phyloP scores from a whole-genome alignment of 2,329 filamentous ascomycete species.

The Penicillium sp. region DNA sequence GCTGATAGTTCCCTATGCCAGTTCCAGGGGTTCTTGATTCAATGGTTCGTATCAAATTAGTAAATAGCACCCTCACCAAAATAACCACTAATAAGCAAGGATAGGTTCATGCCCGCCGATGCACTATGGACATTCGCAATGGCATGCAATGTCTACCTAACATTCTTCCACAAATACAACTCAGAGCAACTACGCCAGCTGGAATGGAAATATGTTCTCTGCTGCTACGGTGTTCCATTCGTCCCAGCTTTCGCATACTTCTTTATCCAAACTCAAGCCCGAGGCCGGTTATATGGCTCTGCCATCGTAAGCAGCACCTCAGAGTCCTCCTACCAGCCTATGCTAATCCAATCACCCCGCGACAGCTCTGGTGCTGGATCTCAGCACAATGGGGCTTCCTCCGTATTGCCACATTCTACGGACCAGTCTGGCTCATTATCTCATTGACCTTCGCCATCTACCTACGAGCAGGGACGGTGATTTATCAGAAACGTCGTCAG shows the following conservation, averaged over 20 bases:
- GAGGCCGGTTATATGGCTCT: slow-evolving; percentile 67
- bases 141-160: slow-evolving; percentile 80
- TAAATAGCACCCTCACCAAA: background rate
- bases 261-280: slow-evolving; percentile 55
- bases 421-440: slow-evolving; percentile 45
- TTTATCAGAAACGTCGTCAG: slow-evolving; percentile 58
- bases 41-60: slow-evolving; percentile 62
- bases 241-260: slow-evolving; percentile 66
- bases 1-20: slow-evolving; percentile 63
- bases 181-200: slow-evolving; percentile 61
- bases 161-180: slow-evolving; percentile 73
- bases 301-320: slow-evolving; percentile 53
- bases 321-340: background rate
- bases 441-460: slow-evolving; percentile 42
- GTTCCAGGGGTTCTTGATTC: slow-evolving; percentile 74
- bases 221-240: slow-evolving; percentile 72
- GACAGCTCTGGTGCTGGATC: slow-evolving; percentile 79
- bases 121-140: slow-evolving; percentile 76
- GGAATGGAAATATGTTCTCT: slow-evolving; percentile 67
- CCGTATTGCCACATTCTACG: slow-evolving; percentile 72
- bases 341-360: background rate
- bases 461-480: slow-evolving; percentile 39
- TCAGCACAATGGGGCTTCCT: slow-evolving; percentile 64
- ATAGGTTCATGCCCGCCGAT: slow-evolving; percentile 74
- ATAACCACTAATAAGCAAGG: slow-evolving; percentile 5